phyloP scores from a whole-genome alignment of 176 grass and related monocot genomes.

The Rhynchospora breviuscula region DNA sequence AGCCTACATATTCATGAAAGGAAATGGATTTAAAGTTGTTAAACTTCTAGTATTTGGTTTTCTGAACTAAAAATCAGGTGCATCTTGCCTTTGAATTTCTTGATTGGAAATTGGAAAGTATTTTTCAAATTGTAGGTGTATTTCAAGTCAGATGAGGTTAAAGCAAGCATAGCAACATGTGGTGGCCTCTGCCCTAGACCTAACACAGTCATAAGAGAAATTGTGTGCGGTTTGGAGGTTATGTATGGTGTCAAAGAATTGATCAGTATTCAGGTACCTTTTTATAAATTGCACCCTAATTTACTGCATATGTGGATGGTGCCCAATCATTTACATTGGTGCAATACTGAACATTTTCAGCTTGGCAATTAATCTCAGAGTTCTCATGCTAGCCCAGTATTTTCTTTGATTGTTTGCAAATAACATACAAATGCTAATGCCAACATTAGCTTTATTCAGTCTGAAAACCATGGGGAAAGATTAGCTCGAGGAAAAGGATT shows the following conservation, averaged over 20 bases:
- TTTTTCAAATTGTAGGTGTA: slow-evolving; percentile 48
- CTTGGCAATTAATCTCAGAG: too few species aligned
- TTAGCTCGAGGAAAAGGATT: background rate
- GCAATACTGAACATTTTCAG: too few species aligned
- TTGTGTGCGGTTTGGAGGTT: slow-evolving; percentile 75
- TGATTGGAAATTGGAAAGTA: background rate
- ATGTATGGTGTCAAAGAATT: slow-evolving; percentile 93
- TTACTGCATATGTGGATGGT: too few species aligned
- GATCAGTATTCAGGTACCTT: slow-evolving; percentile 70
- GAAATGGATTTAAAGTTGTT: too few species aligned
- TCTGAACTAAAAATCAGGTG: too few species aligned
- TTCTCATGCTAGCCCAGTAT: too few species aligned
- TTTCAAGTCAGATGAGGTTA: slow-evolving; percentile 78
- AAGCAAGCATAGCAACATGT: slow-evolving; percentile 92
- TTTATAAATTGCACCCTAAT: too few species aligned
- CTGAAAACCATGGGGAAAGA: background rate
- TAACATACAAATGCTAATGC: background rate
- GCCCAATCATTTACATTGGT: too few species aligned
- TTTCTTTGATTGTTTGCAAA: background rate
- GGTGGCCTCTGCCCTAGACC: slow-evolving; percentile 95
- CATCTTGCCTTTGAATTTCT: too few species aligned
- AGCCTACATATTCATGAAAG: too few species aligned
- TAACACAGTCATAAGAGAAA: slow-evolving; percentile 97
- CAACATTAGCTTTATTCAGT: background rate
- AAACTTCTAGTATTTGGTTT: too few species aligned